phyloP scores from a whole-genome alignment of 768 basidiomycete genomes.

The Peribolospora baueri region DNA sequence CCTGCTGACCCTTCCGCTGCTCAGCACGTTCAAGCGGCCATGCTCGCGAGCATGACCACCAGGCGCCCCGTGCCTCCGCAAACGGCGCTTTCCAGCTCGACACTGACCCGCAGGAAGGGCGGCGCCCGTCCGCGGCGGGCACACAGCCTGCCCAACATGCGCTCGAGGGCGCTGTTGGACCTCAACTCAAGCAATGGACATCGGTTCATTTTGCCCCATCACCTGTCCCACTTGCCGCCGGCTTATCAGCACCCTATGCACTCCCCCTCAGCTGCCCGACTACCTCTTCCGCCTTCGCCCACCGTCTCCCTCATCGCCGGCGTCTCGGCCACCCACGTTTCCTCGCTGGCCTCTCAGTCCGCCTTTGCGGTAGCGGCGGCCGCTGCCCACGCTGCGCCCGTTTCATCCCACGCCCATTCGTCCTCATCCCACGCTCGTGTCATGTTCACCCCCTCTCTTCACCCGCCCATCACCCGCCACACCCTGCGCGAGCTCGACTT shows the following conservation, averaged over 20 bases:
- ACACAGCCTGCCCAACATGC: no score
- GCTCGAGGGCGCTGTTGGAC: no score
- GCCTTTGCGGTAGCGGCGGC: not conserved
- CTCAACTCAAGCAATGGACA: no score
- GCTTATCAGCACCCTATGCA: not conserved
- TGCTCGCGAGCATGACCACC: no score
- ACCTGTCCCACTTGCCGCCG: not conserved
- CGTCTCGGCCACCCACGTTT: not conserved
- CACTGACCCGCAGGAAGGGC: no score
- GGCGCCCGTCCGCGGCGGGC: no score
- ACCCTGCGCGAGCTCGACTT: constrained; percentile 69
- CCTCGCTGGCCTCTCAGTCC: not conserved
- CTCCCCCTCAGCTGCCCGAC: constrained; percentile 1
- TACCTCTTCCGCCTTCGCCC: not conserved
- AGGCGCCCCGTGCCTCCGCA: no score
- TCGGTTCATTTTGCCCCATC: not conserved
- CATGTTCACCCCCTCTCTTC: constrained; percentile 24
- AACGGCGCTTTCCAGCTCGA: no score
- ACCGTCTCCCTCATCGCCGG: no score
- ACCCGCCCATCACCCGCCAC: constrained; percentile 55
- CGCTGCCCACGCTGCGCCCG: not conserved
- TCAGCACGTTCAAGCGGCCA: no score
- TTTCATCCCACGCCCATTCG: not conserved
- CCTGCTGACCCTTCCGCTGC: no score
- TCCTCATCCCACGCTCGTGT: not conserved